phyloP scores from a whole-genome alignment of 2,329 filamentous ascomycete species.

The Apiospora rasikravindrae region DNA sequence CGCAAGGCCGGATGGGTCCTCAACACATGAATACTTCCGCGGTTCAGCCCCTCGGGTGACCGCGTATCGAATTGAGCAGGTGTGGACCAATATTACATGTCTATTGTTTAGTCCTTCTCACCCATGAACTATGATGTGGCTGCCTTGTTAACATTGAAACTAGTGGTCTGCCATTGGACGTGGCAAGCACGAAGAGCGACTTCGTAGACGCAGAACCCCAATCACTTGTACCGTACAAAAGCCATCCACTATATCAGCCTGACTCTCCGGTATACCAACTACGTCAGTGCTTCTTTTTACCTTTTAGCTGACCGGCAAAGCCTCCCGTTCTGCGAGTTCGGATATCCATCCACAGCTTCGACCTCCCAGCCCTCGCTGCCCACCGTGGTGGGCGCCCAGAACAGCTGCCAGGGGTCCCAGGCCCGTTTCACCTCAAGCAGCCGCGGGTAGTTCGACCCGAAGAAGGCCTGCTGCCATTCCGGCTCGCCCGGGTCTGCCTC shows the following conservation, averaged over 20 bases:
- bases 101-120: not conserved
- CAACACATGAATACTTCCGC: not conserved
- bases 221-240: not conserved
- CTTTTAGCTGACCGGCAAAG: slow-evolving; percentile 37
- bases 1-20: not conserved
- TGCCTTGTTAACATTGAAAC: not conserved
- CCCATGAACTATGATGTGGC: not conserved
- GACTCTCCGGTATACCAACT: not conserved
- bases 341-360: slow-evolving; percentile 34
- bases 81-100: not conserved
- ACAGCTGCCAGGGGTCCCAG: slow-evolving; percentile 52
- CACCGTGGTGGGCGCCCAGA: slow-evolving; percentile 45
- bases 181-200: not conserved
- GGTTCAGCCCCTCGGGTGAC: not conserved
- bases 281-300: not conserved
- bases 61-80: not conserved
- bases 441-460: slow-evolving; percentile 49
- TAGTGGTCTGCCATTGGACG: not conserved
- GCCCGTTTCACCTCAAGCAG: slow-evolving; percentile 52
- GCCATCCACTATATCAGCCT: not conserved
- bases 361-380: slow-evolving; percentile 57
- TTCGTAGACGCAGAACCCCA: not conserved
- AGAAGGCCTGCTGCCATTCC: slow-evolving; percentile 52
- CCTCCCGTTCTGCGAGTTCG: slow-evolving; percentile 41
- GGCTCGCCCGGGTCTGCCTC: slow-evolving; percentile 57